These are phyloP conservation scores for Microdochium trichocladiopsis DNA, from an alignment of 2,329 filamentous ascomycete species.

Conservation along the genomic window DNA sequence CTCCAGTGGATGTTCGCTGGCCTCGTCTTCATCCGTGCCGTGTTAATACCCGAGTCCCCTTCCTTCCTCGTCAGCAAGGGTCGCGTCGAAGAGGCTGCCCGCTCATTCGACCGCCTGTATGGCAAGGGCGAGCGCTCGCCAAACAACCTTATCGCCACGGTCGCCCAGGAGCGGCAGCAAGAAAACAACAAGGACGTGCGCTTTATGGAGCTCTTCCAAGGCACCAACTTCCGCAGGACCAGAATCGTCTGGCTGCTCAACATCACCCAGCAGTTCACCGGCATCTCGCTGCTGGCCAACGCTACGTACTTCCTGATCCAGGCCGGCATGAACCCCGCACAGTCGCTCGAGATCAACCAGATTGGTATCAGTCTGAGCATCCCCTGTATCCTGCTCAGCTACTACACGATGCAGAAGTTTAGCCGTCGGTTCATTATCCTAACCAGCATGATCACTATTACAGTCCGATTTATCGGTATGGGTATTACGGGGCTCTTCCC, in stretches of 20 bases:
- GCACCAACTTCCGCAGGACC: conserved; percentile 9
- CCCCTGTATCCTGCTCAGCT: conserved; percentile 5
- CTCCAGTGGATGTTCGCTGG: conserved; percentile 5
- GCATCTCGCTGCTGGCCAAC: conserved; percentile 11
- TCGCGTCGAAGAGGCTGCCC: conserved; percentile 20
- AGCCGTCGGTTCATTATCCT: conserved; percentile 11
- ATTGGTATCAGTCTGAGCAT: conserved; percentile 11
- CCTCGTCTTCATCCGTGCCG: conserved; percentile 5
- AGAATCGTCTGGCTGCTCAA: conserved; percentile 10
- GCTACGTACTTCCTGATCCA: conserved; percentile 16
- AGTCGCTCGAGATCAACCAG: conserved; percentile 11
- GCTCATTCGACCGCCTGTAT: conserved; percentile 22
- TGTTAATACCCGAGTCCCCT: conserved; percentile 34
- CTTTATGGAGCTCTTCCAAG: conserved; percentile 4
- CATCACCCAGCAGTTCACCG: conserved; percentile 10
- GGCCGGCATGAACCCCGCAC: conserved; percentile 10
- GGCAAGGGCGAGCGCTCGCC: not conserved
- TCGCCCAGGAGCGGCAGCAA: not conserved
- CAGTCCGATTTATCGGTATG: conserved; percentile 12
- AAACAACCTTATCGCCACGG: not conserved
- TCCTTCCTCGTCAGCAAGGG: conserved; percentile 29
- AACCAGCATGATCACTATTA: conserved; percentile 8
- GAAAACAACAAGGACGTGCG: not conserved
- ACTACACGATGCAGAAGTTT: not conserved
- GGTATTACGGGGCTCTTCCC: conserved; percentile 8